Base-by-base conservation (phyloP, 1,139 yeast species). In the Zhuliangozyma parablackwelliae region DNA sequence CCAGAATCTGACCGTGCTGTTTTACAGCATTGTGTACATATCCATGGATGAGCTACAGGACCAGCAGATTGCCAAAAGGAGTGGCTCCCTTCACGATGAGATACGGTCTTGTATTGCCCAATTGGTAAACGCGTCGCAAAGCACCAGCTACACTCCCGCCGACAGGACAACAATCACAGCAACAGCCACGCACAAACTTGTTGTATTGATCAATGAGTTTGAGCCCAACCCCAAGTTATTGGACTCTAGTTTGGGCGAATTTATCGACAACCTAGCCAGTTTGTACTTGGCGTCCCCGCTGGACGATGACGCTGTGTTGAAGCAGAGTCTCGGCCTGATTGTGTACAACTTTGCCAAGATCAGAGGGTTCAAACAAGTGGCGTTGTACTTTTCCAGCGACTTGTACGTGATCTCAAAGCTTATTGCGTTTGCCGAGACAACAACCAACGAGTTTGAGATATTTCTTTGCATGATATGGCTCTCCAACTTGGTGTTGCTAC, bases 391-490 rank as follows among this genome's bases (percentile, higher is more conserved):
- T 38, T 71, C 81, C 2, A 76, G 82, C 30, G 82, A 83, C 38
- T 75, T 83, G 1, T 62, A 68, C 42, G 53, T 76, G 29, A 56
- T 84, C 8, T 67, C 68, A 0, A 44, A 46, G 6, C 51, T 79
- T 2, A 38, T 75, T 25, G 34, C 48, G 5, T 42, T 57, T 33
- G 40, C 62, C 10, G 10, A 36, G 8, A 27, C 30, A 2, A 12
- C 36, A 6, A 37, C 20, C 11, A 40, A 44, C 73, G 96, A 94
- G 65, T 78, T 51, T 45, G 75, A 75, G 34, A 54, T 69, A 9
- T 86, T 78, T 47, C 56, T 81, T 4, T 55, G 80, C 31, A 58
- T 88, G n/a, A 61, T 85, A 7, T 89, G 96, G 96, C 63, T 87
- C 11, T 72, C 84, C 1, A 77, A 82, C 24, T 60, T 88, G 13